Evolutionary conservation across 495 filamentous ascomycete species (phyloP), one percentile per base, ranked within the genome.

Genomic region (Hypomontagnella submonticulosa): DNA sequence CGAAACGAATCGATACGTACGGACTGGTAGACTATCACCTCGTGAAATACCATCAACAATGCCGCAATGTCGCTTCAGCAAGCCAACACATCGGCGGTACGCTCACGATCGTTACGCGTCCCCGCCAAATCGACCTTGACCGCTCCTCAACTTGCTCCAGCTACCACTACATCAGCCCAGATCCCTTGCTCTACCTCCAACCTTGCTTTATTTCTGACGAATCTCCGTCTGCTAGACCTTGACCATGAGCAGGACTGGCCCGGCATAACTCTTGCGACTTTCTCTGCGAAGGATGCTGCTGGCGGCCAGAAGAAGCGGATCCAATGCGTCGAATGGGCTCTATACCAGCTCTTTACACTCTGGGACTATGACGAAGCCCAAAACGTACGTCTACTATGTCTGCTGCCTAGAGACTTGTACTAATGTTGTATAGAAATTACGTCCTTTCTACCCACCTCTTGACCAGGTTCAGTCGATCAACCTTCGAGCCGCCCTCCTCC

Each of bases 401-500:
- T 12, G 9, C 8, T n/a, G 19, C 9, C 27, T 2, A 4, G 5
- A 38, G 10, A 41, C 2, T 32, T 40, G 42, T 48, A 61, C 58
- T 73, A 42, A 67, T 18, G 40, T 43, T 53, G 2, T 32, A 43
- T 67, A 94, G 88, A 96, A 95, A 84, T 83, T 96, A 10, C 90
- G 88, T 38, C 91, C 92, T 0, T 96, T 94, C 81, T 96, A 92
- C 73, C 93, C 93, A 36, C 90, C 93, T 6, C 81, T 91, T 66
- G 91, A 94, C 71, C 89, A 92, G 16, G 83, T 96, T 33, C 92
- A 95, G 70, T 96, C 92, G 4, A 81, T 94, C 66, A 96, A 96
- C 71, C 86, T 97, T 10, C 91, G 93, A 60, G 87, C 91, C 16
- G 92, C 92, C 18, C 79, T 96, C n/a, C 92, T 91, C 63, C 83